Evolutionary conservation across 1,284 basidiomycete genomes (phyloP).

Genomic region (Stereum hirsutum): DNA sequence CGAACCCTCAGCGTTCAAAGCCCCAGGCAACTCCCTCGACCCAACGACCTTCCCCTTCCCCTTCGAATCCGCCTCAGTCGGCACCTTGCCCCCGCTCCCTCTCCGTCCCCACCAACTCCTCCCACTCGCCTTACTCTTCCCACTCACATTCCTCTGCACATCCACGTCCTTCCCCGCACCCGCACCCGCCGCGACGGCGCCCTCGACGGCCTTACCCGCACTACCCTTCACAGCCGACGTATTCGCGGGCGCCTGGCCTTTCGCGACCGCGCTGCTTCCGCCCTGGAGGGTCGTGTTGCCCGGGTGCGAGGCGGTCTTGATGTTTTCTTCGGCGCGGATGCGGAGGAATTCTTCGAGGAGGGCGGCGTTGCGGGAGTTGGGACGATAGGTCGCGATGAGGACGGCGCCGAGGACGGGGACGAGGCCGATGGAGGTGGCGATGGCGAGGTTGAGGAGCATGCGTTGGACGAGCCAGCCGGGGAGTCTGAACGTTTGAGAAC

Average conservation of each 20-base stretch:
- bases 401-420: constrained; percentile 79
- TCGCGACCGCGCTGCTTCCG: neutral
- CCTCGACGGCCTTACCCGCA: neutral
- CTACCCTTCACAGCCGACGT: neutral
- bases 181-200: neutral
- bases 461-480: constrained; percentile 59
- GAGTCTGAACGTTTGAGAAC: constrained; percentile 27
- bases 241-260: neutral
- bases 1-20: too few species aligned
- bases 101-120: neutral
- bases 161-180: neutral
- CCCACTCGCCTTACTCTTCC: neutral
- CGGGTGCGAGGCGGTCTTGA: neutral
- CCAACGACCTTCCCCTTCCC: neutral
- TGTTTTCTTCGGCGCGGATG: constrained; percentile 38
- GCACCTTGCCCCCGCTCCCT: neutral
- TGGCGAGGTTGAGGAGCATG: constrained; percentile 77
- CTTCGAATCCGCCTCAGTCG: too few species aligned
- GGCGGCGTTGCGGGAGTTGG: constrained; percentile 85
- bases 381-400: constrained; percentile 66
- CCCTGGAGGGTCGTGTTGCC: too few species aligned
- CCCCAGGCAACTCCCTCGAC: neutral
- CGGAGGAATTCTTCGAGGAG: constrained; percentile 67
- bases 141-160: neutral
- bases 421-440: constrained; percentile 67